Percentiles rank a stretch among this genome's conserved stretches.
phyloP scores from a whole-genome alignment of 2,329 filamentous ascomycete species.

The Curvularia lunata region DNA sequence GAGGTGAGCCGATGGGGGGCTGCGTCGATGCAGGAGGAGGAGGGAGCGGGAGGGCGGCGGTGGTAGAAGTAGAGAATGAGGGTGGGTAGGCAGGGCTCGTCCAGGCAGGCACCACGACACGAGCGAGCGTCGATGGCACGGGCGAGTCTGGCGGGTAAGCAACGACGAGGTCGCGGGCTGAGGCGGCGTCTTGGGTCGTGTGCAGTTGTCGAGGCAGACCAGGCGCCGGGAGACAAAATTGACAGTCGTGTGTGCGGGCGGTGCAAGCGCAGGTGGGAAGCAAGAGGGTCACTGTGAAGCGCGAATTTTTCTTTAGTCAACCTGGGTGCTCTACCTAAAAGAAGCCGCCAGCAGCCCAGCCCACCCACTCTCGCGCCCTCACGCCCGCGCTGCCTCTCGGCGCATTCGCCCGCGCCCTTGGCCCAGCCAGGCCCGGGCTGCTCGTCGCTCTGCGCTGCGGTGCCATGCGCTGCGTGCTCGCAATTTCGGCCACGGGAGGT shows the following conservation, averaged over 20 bases:
- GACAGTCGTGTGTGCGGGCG: slow-evolving; percentile 43
- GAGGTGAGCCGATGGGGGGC: not conserved
- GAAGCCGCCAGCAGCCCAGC: slow-evolving; percentile 22
- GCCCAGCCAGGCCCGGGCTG: slow-evolving; percentile 7
- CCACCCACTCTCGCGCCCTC: slow-evolving; percentile 12
- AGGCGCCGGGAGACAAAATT: slow-evolving; percentile 40
- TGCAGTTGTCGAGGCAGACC: slow-evolving; percentile 34
- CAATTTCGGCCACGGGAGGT: slow-evolving; percentile 13
- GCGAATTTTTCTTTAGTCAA: slow-evolving; percentile 27
- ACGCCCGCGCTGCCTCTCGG: slow-evolving; percentile 8
- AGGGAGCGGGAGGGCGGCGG: slow-evolving; percentile 14
- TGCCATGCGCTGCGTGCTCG: not conserved
- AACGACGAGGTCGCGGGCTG: slow-evolving; percentile 29
- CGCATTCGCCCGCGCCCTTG: slow-evolving; percentile 19
- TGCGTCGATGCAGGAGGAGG: slow-evolving; percentile 12
- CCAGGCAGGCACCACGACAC: slow-evolving; percentile 43
- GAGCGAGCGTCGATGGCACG: slow-evolving; percentile 19
- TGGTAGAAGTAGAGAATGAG: slow-evolving; percentile 16
- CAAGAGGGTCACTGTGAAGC: slow-evolving; percentile 28
- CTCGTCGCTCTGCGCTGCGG: too few relatives aligned
- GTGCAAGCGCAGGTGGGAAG: slow-evolving; percentile 36
- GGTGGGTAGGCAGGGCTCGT: slow-evolving; percentile 24
- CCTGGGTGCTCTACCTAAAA: slow-evolving; percentile 22
- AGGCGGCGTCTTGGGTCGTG: slow-evolving; percentile 36
- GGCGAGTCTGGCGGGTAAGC: slow-evolving; percentile 18